A percentile compares a stretch with the other conserved stretches of the same genome.
Conservation (phyloP, 345 rosid genomes). For the Kandelia obovata region DNA sequence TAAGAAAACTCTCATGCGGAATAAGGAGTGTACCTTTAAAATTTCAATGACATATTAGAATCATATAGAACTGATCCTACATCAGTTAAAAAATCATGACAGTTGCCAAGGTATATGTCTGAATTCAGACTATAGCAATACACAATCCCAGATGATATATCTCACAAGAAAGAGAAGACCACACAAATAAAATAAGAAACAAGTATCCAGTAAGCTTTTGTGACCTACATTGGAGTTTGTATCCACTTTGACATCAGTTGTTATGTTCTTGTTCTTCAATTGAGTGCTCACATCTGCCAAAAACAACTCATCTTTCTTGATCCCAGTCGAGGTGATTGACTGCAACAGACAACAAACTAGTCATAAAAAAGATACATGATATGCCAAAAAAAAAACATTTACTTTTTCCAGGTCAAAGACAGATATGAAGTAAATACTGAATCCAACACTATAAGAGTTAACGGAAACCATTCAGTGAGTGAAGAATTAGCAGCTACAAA, state of each 20-base stretch:
- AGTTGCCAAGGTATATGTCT: neutral
- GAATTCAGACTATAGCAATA: neutral
- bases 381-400: neutral
- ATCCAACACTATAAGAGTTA: neutral
- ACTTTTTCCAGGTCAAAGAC: too few species aligned
- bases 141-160: neutral
- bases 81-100: too few species aligned
- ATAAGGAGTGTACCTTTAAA: neutral
- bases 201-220: neutral
- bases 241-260: constrained; percentile 36
- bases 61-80: neutral
- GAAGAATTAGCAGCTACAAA: neutral
- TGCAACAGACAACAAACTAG: constrained; percentile 5
- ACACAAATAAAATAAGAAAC: neutral
- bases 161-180: neutral
- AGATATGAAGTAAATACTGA: neutral
- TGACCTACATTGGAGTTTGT: constrained; percentile 57
- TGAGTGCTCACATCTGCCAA: constrained; percentile 32
- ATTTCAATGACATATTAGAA: neutral
- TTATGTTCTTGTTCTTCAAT: constrained; percentile 35
- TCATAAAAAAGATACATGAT: neutral
- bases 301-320: constrained; percentile 29
- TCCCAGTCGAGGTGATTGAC: constrained; percentile 34
- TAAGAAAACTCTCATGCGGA: too few species aligned
- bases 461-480: neutral